Conservation (phyloP, 768 basidiomycete genomes). For the Pleurotus ostreatus region DNA sequence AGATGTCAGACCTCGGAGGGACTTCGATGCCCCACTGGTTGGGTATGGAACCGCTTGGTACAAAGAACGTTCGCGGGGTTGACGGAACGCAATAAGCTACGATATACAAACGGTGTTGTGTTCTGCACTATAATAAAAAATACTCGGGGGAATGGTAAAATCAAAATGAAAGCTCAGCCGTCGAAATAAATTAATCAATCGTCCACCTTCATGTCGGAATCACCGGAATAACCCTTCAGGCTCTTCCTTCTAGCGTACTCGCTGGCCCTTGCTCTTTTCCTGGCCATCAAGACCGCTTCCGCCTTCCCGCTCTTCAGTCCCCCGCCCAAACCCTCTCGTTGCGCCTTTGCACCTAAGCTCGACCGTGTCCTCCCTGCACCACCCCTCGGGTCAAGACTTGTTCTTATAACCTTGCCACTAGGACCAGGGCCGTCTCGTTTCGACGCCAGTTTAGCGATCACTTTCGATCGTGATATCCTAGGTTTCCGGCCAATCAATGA, state of each 20-base stretch:
- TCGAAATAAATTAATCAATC: background rate
- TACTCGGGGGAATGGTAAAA: too few species aligned
- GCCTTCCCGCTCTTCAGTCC: conserved; percentile 21
- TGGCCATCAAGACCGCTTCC: conserved; percentile 50
- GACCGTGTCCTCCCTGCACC: conserved; percentile 35
- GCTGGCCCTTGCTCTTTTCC: conserved; percentile 73
- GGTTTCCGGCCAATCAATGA: conserved; percentile 54
- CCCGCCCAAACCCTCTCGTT: conserved; percentile 24
- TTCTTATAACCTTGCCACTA: conserved; percentile 19
- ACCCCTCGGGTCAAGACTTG: conserved; percentile 18
- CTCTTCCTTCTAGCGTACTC: conserved; percentile 64
- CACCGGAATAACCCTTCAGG: conserved; percentile 10
- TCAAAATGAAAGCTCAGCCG: too few species aligned
- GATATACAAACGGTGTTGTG: too few species aligned
- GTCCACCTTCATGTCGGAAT: conserved; percentile 4
- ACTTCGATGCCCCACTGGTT: too few species aligned
- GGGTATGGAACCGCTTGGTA: too few species aligned
- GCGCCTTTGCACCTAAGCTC: conserved; percentile 44
- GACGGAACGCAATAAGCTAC: too few species aligned
- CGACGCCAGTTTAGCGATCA: conserved; percentile 72
- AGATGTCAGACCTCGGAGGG: too few species aligned
- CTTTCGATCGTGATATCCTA: conserved; percentile 76
- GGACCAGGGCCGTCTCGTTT: conserved; percentile 51
- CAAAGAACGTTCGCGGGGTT: too few species aligned
- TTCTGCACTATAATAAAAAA: too few species aligned